Conservation (phyloP, 345 rosid genomes). For the Arabidopsis arenosa region DNA sequence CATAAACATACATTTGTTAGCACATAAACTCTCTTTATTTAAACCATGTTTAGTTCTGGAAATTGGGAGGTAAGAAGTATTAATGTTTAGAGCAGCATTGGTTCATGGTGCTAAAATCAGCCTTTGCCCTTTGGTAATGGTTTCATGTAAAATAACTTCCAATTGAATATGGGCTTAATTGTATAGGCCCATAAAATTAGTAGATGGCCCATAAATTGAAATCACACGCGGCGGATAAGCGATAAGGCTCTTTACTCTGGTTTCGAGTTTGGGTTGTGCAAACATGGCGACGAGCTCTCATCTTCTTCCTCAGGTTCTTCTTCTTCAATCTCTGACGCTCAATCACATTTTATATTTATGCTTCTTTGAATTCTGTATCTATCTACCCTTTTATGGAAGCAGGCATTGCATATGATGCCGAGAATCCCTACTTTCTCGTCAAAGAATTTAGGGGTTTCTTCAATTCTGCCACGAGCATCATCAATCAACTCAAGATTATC, state of each 20-base stretch:
- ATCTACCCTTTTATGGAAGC: neutral
- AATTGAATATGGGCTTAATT: neutral
- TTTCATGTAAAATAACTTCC: neutral
- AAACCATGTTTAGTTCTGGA: too few species aligned
- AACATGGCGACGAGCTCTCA: constrained; percentile 58
- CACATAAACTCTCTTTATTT: too few species aligned
- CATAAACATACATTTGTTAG: too few species aligned
- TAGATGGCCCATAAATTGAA: neutral
- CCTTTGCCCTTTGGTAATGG: neutral
- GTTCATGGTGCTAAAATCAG: neutral
- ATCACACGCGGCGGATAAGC: constrained; percentile 28
- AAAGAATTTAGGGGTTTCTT: constrained; percentile 54
- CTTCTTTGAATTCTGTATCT: neutral
- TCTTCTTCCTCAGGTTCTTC: constrained; percentile 66
- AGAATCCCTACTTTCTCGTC: constrained; percentile 47
- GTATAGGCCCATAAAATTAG: neutral
- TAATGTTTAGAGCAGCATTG: too few species aligned
- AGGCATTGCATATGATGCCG: constrained; percentile 65
- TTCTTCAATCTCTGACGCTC: neutral
- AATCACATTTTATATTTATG: neutral
- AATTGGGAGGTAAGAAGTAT: too few species aligned
- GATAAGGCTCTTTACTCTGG: constrained; percentile 45
- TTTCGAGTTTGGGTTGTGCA: constrained; percentile 19
- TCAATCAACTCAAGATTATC: constrained; percentile 38
- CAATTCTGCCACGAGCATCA: constrained; percentile 45